These are phyloP conservation scores for Cymbidium sinense DNA, from an alignment of 106 monocot species.

Conservation along the genomic window DNA sequence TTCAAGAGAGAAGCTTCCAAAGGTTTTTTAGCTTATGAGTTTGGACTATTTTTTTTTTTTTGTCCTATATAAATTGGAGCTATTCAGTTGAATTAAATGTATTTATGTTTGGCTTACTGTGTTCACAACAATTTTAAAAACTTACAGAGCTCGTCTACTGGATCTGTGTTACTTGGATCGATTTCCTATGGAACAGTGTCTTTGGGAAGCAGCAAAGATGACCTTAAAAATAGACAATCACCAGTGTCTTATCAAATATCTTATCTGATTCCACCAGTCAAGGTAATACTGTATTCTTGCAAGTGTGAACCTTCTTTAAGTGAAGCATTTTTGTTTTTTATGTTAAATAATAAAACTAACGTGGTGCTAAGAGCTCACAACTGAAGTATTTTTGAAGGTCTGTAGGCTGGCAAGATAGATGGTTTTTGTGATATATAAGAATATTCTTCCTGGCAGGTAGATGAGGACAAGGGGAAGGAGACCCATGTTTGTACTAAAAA, in stretches of 20 bases:
- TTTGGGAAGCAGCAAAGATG: conserved; percentile 31
- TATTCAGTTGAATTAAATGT: neutral
- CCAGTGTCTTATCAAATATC: conserved; percentile 68
- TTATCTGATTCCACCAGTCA: conserved; percentile 63
- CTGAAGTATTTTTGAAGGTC: neutral
- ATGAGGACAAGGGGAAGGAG: conserved; percentile 57
- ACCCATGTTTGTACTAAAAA: conserved; percentile 28
- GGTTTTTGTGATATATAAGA: neutral
- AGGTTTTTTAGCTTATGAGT: conserved; percentile 32
- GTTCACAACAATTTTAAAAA: conserved; percentile 11
- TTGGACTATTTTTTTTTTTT: neutral
- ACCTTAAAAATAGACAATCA: conserved; percentile 34
- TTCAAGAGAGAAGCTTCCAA: conserved; percentile 69
- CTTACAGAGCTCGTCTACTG: conserved; percentile 64
- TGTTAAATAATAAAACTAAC: neutral
- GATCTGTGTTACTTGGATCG: conserved; percentile 64
- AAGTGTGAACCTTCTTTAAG: neutral
- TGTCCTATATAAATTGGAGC: neutral
- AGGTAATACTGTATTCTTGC: conserved; percentile 28
- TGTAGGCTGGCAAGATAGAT: neutral
- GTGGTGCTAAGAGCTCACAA: neutral
- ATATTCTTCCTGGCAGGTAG: conserved; percentile 37
- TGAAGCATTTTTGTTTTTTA: neutral
- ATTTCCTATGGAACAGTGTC: conserved; percentile 75
- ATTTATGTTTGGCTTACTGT: neutral